These are phyloP conservation scores for Pseudofabraea citricarpa DNA, from an alignment of 2,329 filamentous ascomycete genomes.

Conservation along the genomic window DNA sequence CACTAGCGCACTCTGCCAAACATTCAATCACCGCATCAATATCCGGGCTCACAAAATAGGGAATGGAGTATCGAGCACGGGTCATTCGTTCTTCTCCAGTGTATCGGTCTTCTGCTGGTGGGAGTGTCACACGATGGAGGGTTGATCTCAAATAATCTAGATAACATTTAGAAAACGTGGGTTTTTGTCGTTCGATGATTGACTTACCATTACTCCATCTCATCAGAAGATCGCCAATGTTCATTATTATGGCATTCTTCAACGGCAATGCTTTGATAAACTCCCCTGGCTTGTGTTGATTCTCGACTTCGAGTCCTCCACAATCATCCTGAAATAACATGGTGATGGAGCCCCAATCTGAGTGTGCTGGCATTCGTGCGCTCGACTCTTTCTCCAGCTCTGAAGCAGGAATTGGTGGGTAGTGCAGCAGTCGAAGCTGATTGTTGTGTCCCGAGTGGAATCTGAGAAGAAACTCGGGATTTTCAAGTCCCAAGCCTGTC, in stretches of 20 bases:
- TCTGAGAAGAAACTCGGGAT: conserved; percentile 38
- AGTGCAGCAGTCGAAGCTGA: conserved; percentile 57
- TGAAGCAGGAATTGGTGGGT: conserved; percentile 42
- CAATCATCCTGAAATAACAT: conserved; percentile 49
- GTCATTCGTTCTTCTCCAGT: conserved; percentile 38
- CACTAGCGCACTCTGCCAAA: conserved; percentile 39
- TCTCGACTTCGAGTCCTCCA: conserved; percentile 45
- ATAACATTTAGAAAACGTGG: neutral
- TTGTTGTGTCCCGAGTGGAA: conserved; percentile 52
- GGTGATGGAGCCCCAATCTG: conserved; percentile 46
- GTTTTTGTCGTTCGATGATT: too few relatives aligned
- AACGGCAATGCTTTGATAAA: conserved; percentile 37
- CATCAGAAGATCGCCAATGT: conserved; percentile 44
- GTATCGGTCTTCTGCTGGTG: conserved; percentile 33
- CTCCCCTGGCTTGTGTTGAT: conserved; percentile 30
- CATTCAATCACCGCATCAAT: conserved; percentile 45
- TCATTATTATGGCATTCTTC: conserved; percentile 39
- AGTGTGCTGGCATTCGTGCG: conserved; percentile 45
- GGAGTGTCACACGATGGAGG: conserved; percentile 46
- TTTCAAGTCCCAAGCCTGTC: conserved; percentile 39
- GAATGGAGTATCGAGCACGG: conserved; percentile 51
- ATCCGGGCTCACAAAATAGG: conserved; percentile 52
- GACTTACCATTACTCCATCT: conserved; percentile 43
- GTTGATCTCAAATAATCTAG: conserved; percentile 46
- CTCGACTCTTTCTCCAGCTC: conserved; percentile 35